Base-by-base conservation (phyloP, 1,284 basidiomycete genomes). In the Cystobasidiaceae sp. region DNA sequence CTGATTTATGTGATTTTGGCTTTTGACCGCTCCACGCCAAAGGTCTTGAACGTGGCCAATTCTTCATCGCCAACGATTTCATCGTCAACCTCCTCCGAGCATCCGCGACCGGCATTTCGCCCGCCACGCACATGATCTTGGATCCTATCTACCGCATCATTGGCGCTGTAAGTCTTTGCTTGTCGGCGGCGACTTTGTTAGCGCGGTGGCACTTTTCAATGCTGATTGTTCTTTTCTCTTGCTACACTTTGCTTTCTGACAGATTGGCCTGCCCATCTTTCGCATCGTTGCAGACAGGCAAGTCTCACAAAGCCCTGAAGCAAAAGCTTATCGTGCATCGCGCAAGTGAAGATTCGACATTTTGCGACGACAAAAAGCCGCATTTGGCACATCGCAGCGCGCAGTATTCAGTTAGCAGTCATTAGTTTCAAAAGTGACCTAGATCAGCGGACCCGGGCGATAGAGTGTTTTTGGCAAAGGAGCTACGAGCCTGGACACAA, bases 51-150 rank as follows among this genome's bases (percentile, higher is more conserved):
- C 83, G 81, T 28, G 87, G 87, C 23, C 77, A 89, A 33, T 85
- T 84, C 70, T 87, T 92, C 71, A 90, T 93, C 70, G 84, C 87
- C 0, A 84, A 82, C 37, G 86, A 90, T 72, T 76, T 90, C 21
- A 79, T 87, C 33, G 84, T 85, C 2, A 78, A 83, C 60, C 71
- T 92, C 27, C 86, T 93, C 77, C 81, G 87, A 45, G 82, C 85
- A 5, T 82, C 81, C 2, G 84, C 85, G 4, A 82, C 86, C 23
- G 90, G 89, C 3, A 78, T 83, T 27, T 81, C 87, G 0, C 88
- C 88, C 1, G 77, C 81, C 21, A 84, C 84, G 71, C 86, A 85
- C 72, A 71, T 81, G 34, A 62, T 87, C 45, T 68, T 84, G 55
- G 88, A 90, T 70, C 74, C 77, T 21, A 50, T 84, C 25, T 79